Evolutionary conservation across 2,329 filamentous ascomycete genomes (phyloP).

Genomic region (Ceratocystis destructans): DNA sequence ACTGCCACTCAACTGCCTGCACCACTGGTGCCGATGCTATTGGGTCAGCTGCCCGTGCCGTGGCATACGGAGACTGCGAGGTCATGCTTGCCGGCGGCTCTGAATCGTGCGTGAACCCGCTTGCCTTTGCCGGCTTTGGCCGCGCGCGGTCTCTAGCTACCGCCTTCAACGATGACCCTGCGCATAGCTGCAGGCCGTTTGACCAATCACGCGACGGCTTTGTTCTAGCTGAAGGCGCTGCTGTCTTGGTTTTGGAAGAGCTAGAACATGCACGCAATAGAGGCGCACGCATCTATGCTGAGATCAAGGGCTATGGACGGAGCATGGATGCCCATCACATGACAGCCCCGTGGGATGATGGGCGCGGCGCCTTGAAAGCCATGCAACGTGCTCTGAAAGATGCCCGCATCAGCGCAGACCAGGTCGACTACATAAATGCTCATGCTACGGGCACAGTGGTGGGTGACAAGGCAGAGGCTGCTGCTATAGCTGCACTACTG

Average conservation of each 20-base stretch:
- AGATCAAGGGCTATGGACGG: constrained; percentile 76
- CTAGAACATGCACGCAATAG: constrained; percentile 71
- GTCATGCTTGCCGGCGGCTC: constrained; percentile 94
- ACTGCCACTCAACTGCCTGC: constrained; percentile 84
- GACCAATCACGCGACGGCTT: constrained; percentile 70
- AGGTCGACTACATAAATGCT: constrained; percentile 86
- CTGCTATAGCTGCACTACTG: constrained; percentile 66
- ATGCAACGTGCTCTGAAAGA: constrained; percentile 74
- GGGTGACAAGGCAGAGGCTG: constrained; percentile 78
- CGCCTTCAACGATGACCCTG: constrained; percentile 58
- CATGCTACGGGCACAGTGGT: constrained; percentile 81
- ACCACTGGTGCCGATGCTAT: constrained; percentile 92
- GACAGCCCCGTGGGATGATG: constrained; percentile 75
- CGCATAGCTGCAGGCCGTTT: constrained; percentile 69
- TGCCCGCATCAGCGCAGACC: constrained; percentile 51
- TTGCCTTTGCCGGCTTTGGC: constrained; percentile 84
- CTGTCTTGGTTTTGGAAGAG: constrained; percentile 78
- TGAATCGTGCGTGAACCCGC: constrained; percentile 88
- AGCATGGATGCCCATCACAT: constrained; percentile 88
- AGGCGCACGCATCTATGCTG: constrained; percentile 73
- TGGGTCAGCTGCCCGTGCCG: constrained; percentile 84
- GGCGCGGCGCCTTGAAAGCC: constrained; percentile 64
- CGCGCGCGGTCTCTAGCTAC: constrained; percentile 76
- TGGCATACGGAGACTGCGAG: constrained; percentile 79
- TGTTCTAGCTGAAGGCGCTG: constrained; percentile 85